Evolutionary conservation across 306 rosid genomes (phyloP).

Genomic region (Trifolium fragiferum): DNA sequence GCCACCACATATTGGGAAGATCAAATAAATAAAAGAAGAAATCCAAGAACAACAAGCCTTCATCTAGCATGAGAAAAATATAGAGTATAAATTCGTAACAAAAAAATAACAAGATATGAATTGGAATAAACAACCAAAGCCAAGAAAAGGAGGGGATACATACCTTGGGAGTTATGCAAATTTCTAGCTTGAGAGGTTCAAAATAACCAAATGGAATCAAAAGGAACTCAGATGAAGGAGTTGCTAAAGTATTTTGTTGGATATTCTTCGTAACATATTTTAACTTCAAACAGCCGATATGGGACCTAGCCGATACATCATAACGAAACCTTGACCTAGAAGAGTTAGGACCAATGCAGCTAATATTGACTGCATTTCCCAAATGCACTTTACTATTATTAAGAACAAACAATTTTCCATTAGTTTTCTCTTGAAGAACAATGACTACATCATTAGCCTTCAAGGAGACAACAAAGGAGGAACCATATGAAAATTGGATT

Average conservation of each 20-base stretch:
- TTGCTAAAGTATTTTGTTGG: neutral
- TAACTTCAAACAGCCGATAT: neutral
- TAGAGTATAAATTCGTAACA: no score
- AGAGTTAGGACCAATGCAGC: neutral
- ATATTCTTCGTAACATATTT: neutral
- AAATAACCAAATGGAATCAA: neutral
- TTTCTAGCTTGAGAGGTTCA: neutral
- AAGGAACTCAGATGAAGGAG: neutral
- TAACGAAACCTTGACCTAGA: neutral
- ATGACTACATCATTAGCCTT: neutral
- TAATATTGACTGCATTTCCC: slow-evolving; percentile 8
- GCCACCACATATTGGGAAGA: no score
- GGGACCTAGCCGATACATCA: neutral
- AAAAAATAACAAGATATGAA: no score
- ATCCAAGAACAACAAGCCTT: no score
- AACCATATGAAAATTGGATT: neutral
- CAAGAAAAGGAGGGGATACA: neutral
- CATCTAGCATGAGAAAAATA: no score
- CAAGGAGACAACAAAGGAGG: neutral
- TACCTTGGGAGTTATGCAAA: neutral
- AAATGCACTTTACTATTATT: neutral
- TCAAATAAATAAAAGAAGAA: no score
- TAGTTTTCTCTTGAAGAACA: neutral
- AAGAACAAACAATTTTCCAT: neutral
- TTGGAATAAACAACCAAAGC: neutral